phyloP scores from a whole-genome alignment of 805 yeast genomes.

The Monosporozyma aquatica region DNA sequence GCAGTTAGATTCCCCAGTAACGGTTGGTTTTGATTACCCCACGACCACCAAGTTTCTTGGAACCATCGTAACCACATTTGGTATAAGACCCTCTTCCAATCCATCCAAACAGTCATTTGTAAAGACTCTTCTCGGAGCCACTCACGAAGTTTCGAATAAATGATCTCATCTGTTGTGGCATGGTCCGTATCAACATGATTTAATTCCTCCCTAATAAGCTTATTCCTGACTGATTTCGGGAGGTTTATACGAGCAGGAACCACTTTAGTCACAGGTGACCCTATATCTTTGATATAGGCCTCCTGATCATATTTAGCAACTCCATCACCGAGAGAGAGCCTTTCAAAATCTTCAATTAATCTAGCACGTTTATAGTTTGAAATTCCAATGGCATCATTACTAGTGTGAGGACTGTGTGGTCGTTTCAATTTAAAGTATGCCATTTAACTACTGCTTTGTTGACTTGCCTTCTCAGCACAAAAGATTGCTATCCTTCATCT shows the following conservation, averaged over 20 bases:
- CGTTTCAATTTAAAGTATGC: conserved; percentile 19
- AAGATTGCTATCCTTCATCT: background rate
- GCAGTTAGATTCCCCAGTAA: background rate
- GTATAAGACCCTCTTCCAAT: conserved; percentile 15
- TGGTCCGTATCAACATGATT: background rate
- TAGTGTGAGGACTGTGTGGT: conserved; percentile 9
- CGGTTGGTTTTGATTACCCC: no score
- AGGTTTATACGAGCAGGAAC: conserved; percentile 7
- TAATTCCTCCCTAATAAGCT: conserved; percentile 1
- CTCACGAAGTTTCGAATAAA: conserved; percentile 20
- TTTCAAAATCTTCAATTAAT: conserved; percentile 28
- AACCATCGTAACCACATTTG: conserved; percentile 28
- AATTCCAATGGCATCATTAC: conserved; percentile 16
- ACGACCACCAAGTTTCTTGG: background rate
- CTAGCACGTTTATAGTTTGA: conserved; percentile 29
- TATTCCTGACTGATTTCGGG: conserved; percentile 6
- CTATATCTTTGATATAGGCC: background rate
- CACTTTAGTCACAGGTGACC: conserved; percentile 3
- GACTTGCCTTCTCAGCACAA: no score
- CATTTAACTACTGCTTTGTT: conserved; percentile 7
- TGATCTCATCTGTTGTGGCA: conserved; percentile 6
- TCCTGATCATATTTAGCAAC: background rate
- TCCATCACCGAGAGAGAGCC: conserved; percentile 16
- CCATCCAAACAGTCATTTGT: conserved; percentile 26
- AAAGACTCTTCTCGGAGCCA: conserved; percentile 19